A percentile compares a stretch with the other conserved stretches of the same genome.
Conservation (phyloP, 2,329 filamentous ascomycete genomes). For the Laburnicola sp. region DNA sequence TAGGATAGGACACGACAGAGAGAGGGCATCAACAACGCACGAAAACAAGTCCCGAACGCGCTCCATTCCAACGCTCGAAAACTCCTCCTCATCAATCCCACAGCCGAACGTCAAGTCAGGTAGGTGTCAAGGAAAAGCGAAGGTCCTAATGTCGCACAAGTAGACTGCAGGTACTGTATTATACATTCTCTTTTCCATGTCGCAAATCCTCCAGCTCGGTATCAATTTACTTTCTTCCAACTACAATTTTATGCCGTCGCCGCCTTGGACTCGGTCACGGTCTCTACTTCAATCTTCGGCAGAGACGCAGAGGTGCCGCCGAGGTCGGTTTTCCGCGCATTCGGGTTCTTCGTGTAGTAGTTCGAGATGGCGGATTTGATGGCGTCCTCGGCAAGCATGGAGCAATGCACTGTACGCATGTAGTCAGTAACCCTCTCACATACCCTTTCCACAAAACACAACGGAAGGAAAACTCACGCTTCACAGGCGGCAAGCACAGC, state of each 20-base stretch:
- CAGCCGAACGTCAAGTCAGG: neutral
- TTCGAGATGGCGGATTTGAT: slow-evolving; percentile 91
- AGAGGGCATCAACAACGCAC: neutral
- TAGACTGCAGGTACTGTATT: slow-evolving; percentile 9
- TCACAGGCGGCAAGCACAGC: slow-evolving; percentile 83
- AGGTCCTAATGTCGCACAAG: slow-evolving; percentile 7
- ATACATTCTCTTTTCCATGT: slow-evolving; percentile 8
- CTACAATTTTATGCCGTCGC: slow-evolving; percentile 18
- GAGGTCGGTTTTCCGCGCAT: slow-evolving; percentile 72
- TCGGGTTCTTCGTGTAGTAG: slow-evolving; percentile 89
- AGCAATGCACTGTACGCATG: slow-evolving; percentile 71
- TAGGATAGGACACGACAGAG: neutral
- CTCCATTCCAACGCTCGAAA: slow-evolving; percentile 8
- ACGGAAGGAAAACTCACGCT: slow-evolving; percentile 61
- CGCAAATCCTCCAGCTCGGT: slow-evolving; percentile 12
- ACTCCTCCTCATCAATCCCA: slow-evolving; percentile 2
- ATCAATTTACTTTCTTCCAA: slow-evolving; percentile 25
- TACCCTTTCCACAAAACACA: neutral
- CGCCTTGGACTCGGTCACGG: slow-evolving; percentile 48
- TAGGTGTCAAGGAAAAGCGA: slow-evolving; percentile 9
- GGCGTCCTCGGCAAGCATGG: slow-evolving; percentile 88
- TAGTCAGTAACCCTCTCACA: slow-evolving; percentile 23
- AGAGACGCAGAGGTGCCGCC: slow-evolving; percentile 72
- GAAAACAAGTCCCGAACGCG: neutral
- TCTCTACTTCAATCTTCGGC: slow-evolving; percentile 66